Evolutionary conservation across 805 yeast species (phyloP).

Genomic region (Ogataea wickerhamii): DNA sequence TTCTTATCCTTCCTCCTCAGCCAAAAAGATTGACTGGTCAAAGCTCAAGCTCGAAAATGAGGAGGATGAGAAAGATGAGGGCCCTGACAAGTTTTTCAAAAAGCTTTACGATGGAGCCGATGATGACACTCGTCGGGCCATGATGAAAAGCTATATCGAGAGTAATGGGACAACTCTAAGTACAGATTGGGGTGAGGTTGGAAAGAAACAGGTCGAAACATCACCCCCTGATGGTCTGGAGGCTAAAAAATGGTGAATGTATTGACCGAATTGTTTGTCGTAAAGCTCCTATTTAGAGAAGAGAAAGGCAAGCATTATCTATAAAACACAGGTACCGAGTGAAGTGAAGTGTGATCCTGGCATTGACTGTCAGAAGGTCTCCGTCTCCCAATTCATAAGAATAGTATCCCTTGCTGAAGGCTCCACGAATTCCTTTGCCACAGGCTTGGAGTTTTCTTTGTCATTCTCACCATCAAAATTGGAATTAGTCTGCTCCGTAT

Average conservation of each 20-base stretch:
- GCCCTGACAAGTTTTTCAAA: slow-evolving; percentile 68
- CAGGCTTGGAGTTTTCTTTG: slow-evolving; percentile 12
- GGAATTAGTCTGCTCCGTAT: slow-evolving; percentile 22
- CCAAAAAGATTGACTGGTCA: slow-evolving; percentile 68
- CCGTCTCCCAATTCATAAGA: slow-evolving; percentile 21
- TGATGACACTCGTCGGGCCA: slow-evolving; percentile 84
- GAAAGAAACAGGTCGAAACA: slow-evolving; percentile 57
- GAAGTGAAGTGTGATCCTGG: too few relatives aligned
- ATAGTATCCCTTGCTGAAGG: slow-evolving; percentile 5
- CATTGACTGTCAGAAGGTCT: slow-evolving; percentile 20
- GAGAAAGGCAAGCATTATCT: too few relatives aligned
- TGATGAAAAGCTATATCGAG: slow-evolving; percentile 95
- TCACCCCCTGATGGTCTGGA: slow-evolving; percentile 75
- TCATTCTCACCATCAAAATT: background rate
- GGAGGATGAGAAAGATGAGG: slow-evolving; percentile 43
- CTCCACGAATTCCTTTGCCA: background rate
- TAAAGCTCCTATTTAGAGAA: too few relatives aligned
- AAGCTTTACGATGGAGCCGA: slow-evolving; percentile 74
- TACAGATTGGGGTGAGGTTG: slow-evolving; percentile 90
- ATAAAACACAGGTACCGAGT: too few relatives aligned
- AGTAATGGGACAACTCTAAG: slow-evolving; percentile 91
- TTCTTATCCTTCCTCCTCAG: slow-evolving; percentile 62
- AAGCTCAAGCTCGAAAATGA: slow-evolving; percentile 38
- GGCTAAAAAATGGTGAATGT: slow-evolving; percentile 46
- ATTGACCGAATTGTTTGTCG: too few relatives aligned